Evolutionary conservation across 805 yeast genomes (phyloP).

Genomic region (Metschnikowia similis): DNA sequence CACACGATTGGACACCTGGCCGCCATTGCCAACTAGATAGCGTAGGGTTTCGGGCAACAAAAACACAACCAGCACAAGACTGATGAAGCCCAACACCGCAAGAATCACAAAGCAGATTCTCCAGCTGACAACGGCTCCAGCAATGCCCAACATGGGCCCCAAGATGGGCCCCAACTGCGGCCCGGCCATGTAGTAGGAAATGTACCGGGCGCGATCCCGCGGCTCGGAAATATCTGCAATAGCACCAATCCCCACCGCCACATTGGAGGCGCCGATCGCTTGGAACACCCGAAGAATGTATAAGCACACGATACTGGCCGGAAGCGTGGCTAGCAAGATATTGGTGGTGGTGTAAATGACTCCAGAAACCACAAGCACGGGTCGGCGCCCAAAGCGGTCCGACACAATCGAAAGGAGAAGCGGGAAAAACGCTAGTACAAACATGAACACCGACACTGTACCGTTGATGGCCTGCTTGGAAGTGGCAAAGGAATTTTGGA

Average conservation of each 20-base stretch:
- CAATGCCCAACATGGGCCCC: constrained; percentile 32
- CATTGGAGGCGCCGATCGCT: constrained; percentile 35
- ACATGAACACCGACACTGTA: constrained; percentile 57
- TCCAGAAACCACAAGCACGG: constrained; percentile 25
- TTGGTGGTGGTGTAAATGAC: constrained; percentile 25
- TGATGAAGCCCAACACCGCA: constrained; percentile 24
- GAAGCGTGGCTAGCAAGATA: constrained; percentile 27
- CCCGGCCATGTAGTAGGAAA: constrained; percentile 35
- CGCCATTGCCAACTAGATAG: constrained; percentile 35
- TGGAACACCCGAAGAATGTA: constrained; percentile 31
- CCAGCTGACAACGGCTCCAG: constrained; percentile 27
- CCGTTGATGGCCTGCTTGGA: constrained; percentile 46
- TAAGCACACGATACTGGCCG: constrained; percentile 27
- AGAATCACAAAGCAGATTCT: constrained; percentile 33
- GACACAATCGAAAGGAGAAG: constrained; percentile 54
- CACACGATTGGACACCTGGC: constrained; percentile 15
- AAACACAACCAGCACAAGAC: constrained; percentile 22
- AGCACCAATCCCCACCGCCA: constrained; percentile 36
- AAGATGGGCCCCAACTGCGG: constrained; percentile 38
- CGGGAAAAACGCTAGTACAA: constrained; percentile 52
- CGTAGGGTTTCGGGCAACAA: constrained; percentile 40
- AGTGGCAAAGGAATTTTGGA: constrained; percentile 37
- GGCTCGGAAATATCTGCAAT: constrained; percentile 32
- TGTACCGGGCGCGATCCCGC: constrained; percentile 26
- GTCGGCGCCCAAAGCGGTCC: constrained; percentile 47